These are phyloP conservation scores for Arthrocladium fulminans DNA, from an alignment of 2,329 filamentous ascomycete species.

Conservation along the genomic window DNA sequence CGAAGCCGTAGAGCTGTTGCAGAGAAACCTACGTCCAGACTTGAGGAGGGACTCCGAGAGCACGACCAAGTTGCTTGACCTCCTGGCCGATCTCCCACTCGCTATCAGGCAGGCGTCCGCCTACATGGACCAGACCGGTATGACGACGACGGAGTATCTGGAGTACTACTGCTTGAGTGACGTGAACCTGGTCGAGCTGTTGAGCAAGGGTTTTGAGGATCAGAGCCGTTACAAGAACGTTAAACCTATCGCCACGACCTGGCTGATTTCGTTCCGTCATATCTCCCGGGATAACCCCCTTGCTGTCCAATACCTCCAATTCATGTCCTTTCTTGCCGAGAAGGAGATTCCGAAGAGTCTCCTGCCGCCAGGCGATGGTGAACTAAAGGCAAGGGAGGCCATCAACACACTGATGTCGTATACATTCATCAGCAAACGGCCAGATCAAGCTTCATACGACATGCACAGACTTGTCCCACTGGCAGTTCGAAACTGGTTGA, in stretches of 20 bases:
- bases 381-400: slow-evolving; percentile 22
- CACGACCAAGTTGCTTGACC: slow-evolving; percentile 15
- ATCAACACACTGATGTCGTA: slow-evolving; percentile 27
- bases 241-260: slow-evolving; percentile 31
- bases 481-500: slow-evolving; percentile 28
- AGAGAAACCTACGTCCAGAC: slow-evolving; percentile 15
- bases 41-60: slow-evolving; percentile 15
- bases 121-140: slow-evolving; percentile 25
- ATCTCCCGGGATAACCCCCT: slow-evolving; percentile 25
- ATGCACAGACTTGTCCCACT: slow-evolving; percentile 30
- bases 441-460: slow-evolving; percentile 15
- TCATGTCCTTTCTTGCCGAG: slow-evolving; percentile 27
- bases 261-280: slow-evolving; percentile 30
- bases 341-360: slow-evolving; percentile 28
- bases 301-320: slow-evolving; percentile 29
- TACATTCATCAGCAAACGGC: slow-evolving; percentile 23
- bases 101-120: slow-evolving; percentile 27
- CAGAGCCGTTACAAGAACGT: slow-evolving; percentile 23
- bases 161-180: slow-evolving; percentile 18
- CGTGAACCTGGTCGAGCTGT: slow-evolving; percentile 23
- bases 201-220: slow-evolving; percentile 28
- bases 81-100: slow-evolving; percentile 25
- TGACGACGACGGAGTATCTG: slow-evolving; percentile 13
- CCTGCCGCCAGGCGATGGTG: slow-evolving; percentile 19
- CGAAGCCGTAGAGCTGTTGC: slow-evolving; percentile 14